phyloP scores from a whole-genome alignment of 805 yeast species.

The Candida glaebosa region DNA sequence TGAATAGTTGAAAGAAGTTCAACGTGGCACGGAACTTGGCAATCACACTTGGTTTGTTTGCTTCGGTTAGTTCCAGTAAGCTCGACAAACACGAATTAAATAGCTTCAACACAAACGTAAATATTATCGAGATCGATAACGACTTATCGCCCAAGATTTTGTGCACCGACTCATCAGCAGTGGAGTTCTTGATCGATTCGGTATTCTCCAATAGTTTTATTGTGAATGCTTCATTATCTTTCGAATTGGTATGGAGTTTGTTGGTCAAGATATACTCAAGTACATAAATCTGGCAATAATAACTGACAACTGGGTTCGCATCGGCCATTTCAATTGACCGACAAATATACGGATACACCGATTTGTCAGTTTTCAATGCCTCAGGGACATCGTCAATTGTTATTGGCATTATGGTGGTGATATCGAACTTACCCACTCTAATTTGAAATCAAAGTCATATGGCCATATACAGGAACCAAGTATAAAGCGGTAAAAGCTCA shows the following conservation, averaged over 20 bases:
- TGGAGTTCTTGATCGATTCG: constrained; percentile 52
- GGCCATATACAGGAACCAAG: too few relatives aligned
- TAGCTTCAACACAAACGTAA: constrained; percentile 33
- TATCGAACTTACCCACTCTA: too few relatives aligned
- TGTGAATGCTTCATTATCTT: constrained; percentile 58
- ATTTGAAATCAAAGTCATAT: too few relatives aligned
- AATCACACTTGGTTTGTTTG: constrained; percentile 26
- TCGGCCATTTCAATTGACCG: constrained; percentile 56
- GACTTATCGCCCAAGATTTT: constrained; percentile 58
- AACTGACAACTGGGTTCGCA: constrained; percentile 66
- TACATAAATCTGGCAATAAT: constrained; percentile 66
- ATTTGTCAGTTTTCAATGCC: constrained; percentile 23
- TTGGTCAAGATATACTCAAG: constrained; percentile 65
- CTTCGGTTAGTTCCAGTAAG: constrained; percentile 18
- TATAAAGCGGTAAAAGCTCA: not conserved
- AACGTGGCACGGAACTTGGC: constrained; percentile 34
- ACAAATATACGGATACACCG: constrained; percentile 44
- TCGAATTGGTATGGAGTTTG: constrained; percentile 54
- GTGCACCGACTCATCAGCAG: constrained; percentile 35
- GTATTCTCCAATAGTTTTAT: constrained; percentile 63
- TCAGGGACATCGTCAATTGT: constrained; percentile 19
- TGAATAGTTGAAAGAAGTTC: constrained; percentile 28
- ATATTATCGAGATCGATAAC: constrained; percentile 32
- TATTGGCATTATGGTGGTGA: constrained; percentile 9
- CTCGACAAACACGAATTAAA: constrained; percentile 29